These are phyloP conservation scores for Pseudozyma sp. DNA, from an alignment of 1,284 basidiomycete species.

Conservation along the genomic window DNA sequence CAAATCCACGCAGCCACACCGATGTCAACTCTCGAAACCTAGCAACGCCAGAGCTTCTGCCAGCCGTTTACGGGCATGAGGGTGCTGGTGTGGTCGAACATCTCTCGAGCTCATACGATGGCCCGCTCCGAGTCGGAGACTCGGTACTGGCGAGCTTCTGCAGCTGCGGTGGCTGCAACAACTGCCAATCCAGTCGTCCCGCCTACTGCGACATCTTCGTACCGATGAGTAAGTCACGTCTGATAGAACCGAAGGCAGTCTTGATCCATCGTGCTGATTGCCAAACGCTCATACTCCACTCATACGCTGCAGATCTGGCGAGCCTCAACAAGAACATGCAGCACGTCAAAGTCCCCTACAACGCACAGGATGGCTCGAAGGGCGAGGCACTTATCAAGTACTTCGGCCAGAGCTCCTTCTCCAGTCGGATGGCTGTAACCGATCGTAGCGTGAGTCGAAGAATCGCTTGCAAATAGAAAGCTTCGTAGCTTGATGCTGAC, in stretches of 20 bases:
- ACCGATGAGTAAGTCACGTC: slow-evolving; percentile 16
- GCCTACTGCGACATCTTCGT: slow-evolving; percentile 26
- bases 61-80: slow-evolving; percentile 31
- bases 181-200: slow-evolving; percentile 20
- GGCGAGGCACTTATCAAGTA: slow-evolving; percentile 27
- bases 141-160: slow-evolving; percentile 34
- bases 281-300: too few species aligned
- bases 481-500: too few species aligned
- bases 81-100: slow-evolving; percentile 31
- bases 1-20: slow-evolving; percentile 6
- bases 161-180: slow-evolving; percentile 35
- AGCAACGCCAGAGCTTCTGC: slow-evolving; percentile 9
- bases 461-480: too few species aligned
- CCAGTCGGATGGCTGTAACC: slow-evolving; percentile 27
- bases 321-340: slow-evolving; percentile 22
- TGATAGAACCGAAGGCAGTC: too few species aligned
- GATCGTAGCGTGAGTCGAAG: slow-evolving; percentile 21
- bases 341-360: slow-evolving; percentile 23
- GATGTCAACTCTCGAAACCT: slow-evolving; percentile 14
- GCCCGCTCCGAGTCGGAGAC: slow-evolving; percentile 19
- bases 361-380: slow-evolving; percentile 4
- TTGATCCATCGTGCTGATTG: too few species aligned
- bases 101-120: slow-evolving; percentile 15
- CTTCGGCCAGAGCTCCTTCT: slow-evolving; percentile 42
- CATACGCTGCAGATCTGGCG: slow-evolving; percentile 8